Evolutionary conservation across 169 alveolate genomes (phyloP), one percentile per base, ranked within the genome.

Genomic region (Cryptosporidium parvum): DNA sequence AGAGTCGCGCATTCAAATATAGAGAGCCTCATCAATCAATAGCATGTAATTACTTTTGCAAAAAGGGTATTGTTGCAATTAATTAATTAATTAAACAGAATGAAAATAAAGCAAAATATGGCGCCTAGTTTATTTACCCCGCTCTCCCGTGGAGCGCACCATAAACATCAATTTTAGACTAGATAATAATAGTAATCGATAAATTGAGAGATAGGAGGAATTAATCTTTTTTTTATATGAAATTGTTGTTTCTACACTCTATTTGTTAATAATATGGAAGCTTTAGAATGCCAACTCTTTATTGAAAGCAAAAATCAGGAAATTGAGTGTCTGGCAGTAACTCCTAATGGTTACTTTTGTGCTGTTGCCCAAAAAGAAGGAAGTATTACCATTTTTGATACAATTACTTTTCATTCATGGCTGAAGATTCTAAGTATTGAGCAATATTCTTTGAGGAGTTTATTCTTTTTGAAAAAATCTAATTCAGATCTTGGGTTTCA

Each of bases 401-500:
- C 89, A 62, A 23, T 80, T n/a, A 80, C 89, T 9, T 80, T 80
- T 65, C 89, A 80, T 33, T 45, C 67, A 1, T 80, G 89, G 89
- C 10, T 80, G 45, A 21, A 31, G 12, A 80, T 80, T 42, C 29
- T 69, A 18, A 31, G 52, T 21, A 80, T 26, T 42, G 75, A 59
- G 37, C 69, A 80, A 26, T n/a, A 33, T 26, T 59, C 75, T 33
- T 51, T 80, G 18, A 59, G 89, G 23, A 80, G 33, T 31, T 42
- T 80, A 42, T 80, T 80, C 45, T 65, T 80, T 45, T 33, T 80
- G 42, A 59, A 51, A 45, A 70, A 70, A 29, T 10, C 37, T 10
- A 39, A 23, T 45, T 59, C 29, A 29, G 45, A 26, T 62, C 2
- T 42, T 8, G 42, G 62, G 3, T 6, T 42, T 31, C 26, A 39